Evolutionary conservation across 176 grass and related monocot species (phyloP), one percentile per base, ranked within the genome.

Genomic region (Stipa capillata): DNA sequence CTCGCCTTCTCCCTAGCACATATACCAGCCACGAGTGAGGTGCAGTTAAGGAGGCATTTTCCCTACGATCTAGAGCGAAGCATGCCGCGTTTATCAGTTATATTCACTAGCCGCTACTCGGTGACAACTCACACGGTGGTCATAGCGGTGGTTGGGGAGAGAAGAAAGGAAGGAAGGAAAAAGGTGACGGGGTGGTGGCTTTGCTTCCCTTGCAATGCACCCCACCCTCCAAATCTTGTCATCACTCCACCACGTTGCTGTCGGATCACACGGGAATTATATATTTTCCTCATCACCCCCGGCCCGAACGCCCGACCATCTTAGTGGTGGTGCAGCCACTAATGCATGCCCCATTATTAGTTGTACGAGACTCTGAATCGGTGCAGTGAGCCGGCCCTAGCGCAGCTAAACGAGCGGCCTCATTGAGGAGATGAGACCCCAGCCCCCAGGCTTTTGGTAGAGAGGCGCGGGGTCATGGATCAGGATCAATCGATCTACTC

Each of bases 171-270:
- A n/a, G n/a, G n/a, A n/a, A n/a, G 62, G 56, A 10, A 12, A 53
- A 52, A 63, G n/a, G 84, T 5, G 78, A n/a, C n/a, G n/a, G n/a
- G n/a, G n/a, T n/a, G 65, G 54, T 59, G 37, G 75, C 85, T 68
- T 92, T 92, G 90, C 86, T 92, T 92, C 79, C 36, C 86, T 92
- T 92, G 73, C 83, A 88, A 85, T 79, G 79, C 78, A 88, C 78
- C 81, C 78, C 52, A 88, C 78, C 82, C 78, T 79, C 41, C 58
- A 74, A 70, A 77, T 18, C 58, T 18, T 39, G 37, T 42, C 82
- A 85, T 88, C 72, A 79, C 77, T 85, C 57, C 8, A 1, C 73
- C 84, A 80, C 63, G 80, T 68, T 87, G 39, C 40, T 47, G 41
- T 74, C 83, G 54, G 82, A 65, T 69, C 40, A 70, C 41, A 58